phyloP scores from a whole-genome alignment of 73 alveolate species.

The Tetrahymena elliotti region DNA sequence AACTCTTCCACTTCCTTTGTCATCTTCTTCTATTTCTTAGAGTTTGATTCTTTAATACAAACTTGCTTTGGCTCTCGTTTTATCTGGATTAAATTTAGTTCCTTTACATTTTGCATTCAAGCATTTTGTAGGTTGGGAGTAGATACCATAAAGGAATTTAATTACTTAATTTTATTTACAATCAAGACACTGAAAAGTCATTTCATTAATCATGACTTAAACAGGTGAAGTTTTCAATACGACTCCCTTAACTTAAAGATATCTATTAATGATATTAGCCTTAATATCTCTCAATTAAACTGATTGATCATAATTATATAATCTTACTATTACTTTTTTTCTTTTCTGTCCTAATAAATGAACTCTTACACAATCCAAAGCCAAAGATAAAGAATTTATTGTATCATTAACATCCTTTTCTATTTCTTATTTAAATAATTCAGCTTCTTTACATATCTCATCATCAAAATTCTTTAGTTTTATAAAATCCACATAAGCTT shows the following conservation, averaged over 20 bases:
- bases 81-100: background rate
- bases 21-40: conserved; percentile 19
- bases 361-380: background rate
- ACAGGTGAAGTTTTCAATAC: background rate
- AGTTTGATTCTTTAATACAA: conserved; percentile 29
- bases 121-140: background rate
- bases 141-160: background rate
- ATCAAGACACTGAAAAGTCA: background rate
- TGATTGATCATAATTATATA: background rate
- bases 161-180: background rate
- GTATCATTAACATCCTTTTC: background rate
- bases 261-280: background rate
- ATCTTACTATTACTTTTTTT: background rate
- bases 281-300: background rate
- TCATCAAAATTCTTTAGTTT: background rate
- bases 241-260: background rate
- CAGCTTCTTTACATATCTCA: background rate
- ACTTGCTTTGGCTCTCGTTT: conserved; percentile 14
- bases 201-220: background rate
- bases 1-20: conserved; percentile 58
- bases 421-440: background rate
- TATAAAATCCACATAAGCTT: background rate
- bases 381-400: background rate
- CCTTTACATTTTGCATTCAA: background rate
- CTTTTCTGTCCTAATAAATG: background rate